phyloP scores from a whole-genome alignment of 805 yeast genomes.

The Candida railenensis region DNA sequence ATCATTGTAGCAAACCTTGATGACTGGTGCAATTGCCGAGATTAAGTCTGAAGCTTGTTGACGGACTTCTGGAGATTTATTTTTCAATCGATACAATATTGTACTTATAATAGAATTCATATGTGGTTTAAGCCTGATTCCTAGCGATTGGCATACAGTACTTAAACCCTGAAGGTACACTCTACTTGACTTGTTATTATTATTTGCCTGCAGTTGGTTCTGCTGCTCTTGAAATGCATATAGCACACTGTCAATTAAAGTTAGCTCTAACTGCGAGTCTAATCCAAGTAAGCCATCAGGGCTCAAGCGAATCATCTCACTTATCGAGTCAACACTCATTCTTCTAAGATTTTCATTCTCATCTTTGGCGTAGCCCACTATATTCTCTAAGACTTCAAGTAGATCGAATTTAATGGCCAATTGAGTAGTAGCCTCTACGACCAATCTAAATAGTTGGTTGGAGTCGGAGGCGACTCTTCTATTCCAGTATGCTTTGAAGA shows the following conservation, averaged over 20 bases:
- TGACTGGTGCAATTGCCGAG: constrained; percentile 60
- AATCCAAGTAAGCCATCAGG: constrained; percentile 48
- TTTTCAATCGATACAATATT: constrained; percentile 68
- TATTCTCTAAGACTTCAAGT: constrained; percentile 53
- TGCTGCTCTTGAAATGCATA: constrained; percentile 78
- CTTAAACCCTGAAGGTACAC: constrained; percentile 64
- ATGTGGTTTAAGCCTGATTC: constrained; percentile 65
- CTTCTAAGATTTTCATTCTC: constrained; percentile 76
- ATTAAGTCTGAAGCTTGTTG: constrained; percentile 84
- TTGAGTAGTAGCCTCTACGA: constrained; percentile 68
- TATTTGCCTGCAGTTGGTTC: not conserved
- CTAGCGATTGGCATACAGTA: constrained; percentile 59
- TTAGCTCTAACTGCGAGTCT: constrained; percentile 58
- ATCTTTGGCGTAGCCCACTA: constrained; percentile 67
- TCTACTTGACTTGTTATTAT: constrained; percentile 44
- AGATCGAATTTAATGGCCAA: constrained; percentile 70
- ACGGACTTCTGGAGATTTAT: constrained; percentile 68
- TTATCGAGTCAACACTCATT: constrained; percentile 74
- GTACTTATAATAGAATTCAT: constrained; percentile 71
- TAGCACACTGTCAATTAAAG: constrained; percentile 76
- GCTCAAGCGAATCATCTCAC: constrained; percentile 47
- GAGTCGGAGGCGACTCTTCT: constrained; percentile 74
- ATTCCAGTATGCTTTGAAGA: constrained; percentile 76
- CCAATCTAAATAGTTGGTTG: constrained; percentile 50
- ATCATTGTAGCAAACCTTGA: constrained; percentile 54